Percentiles rank a stretch among this genome's conserved stretches.
Evolutionary conservation across 805 yeast species (phyloP).

Genomic region (Komagataella populi): DNA sequence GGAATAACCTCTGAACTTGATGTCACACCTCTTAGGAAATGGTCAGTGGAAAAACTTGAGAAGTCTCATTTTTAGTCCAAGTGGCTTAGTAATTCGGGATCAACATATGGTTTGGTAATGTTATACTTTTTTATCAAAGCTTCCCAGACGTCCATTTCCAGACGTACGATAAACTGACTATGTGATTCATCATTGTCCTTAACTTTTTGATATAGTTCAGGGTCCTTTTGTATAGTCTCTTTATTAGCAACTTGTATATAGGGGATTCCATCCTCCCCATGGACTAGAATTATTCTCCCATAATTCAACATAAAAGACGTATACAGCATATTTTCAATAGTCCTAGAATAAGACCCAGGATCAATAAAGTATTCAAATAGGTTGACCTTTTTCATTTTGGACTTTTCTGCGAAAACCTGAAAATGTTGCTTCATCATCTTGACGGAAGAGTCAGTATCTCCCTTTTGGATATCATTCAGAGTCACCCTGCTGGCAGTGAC

Average conservation of each 20-base stretch:
- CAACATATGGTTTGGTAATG: constrained; percentile 33
- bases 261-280: constrained; percentile 28
- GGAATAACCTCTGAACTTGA: constrained; percentile 32
- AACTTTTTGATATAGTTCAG: constrained; percentile 4
- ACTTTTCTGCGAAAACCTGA: constrained; percentile 20
- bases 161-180: constrained; percentile 59
- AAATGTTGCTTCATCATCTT: constrained; percentile 42
- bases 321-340: constrained; percentile 76
- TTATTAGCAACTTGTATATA: constrained; percentile 14
- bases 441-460: constrained; percentile 46
- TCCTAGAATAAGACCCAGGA: constrained; percentile 63
- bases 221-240: constrained; percentile 10
- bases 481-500: constrained; percentile 43
- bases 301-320: constrained; percentile 71
- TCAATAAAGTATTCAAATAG: constrained; percentile 58
- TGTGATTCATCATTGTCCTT: constrained; percentile 12
- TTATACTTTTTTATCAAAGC: constrained; percentile 35
- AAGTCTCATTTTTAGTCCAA: not conserved
- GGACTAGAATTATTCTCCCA: constrained; percentile 44
- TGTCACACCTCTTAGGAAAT: constrained; percentile 58
- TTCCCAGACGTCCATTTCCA: constrained; percentile 59
- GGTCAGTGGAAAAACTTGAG: constrained; percentile 58
- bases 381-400: constrained; percentile 28
- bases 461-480: constrained; percentile 37
- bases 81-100: not conserved